phyloP scores from a whole-genome alignment of 2,329 filamentous ascomycete genomes.

The Zymoseptoria passerinii region DNA sequence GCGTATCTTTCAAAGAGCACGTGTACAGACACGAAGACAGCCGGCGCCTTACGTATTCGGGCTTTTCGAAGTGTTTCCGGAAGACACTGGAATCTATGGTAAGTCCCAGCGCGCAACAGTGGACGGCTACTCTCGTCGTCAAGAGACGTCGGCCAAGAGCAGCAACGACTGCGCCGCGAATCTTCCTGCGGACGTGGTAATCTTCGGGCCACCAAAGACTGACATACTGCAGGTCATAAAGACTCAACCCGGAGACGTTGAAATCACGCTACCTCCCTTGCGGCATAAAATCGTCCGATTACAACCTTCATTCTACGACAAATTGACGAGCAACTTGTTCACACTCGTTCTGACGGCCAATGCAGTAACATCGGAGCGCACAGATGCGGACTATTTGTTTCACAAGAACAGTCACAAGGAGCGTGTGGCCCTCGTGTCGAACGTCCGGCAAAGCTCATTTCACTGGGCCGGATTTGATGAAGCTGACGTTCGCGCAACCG shows the following conservation, averaged over 20 bases:
- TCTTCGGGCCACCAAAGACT: neutral
- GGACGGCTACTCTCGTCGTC: neutral
- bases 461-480: constrained; percentile 71
- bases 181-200: neutral
- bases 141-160: neutral
- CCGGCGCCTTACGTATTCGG: constrained; percentile 51
- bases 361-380: constrained; percentile 76
- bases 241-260: constrained; percentile 64
- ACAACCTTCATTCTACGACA: constrained; percentile 78
- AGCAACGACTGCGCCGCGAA: neutral
- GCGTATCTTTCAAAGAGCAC: constrained; percentile 63
- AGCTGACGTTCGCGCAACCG: constrained; percentile 53
- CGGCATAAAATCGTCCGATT: constrained; percentile 64
- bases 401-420: constrained; percentile 62
- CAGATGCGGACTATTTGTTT: constrained; percentile 82
- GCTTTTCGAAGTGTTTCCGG: constrained; percentile 55
- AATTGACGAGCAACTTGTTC: constrained; percentile 74
- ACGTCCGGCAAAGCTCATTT: constrained; percentile 75
- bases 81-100: constrained; percentile 61
- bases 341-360: constrained; percentile 78
- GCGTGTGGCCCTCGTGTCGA: constrained; percentile 61
- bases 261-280: constrained; percentile 60
- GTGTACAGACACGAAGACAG: constrained; percentile 46
- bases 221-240: constrained; percentile 53
- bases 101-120: neutral